Conservation (phyloP, 108 stramenopile species). For the Nitzschia inconspicua region DNA sequence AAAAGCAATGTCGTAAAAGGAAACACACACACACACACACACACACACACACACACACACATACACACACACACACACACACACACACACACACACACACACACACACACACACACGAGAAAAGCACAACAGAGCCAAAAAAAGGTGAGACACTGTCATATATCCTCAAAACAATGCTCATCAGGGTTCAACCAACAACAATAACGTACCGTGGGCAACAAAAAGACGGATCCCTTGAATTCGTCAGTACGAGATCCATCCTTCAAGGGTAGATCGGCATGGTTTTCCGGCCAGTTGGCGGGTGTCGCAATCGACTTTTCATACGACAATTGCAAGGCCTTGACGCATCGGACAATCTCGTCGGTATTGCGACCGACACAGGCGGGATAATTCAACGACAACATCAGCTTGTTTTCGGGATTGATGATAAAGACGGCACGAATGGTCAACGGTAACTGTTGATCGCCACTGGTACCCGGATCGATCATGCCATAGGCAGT, state of each 20-base stretch:
- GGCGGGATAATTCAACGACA: conserved; percentile 79
- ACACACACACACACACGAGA: too few species aligned
- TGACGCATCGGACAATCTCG: conserved; percentile 75
- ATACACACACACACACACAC: too few species aligned
- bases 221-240: conserved; percentile 61
- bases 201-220: conserved; percentile 62
- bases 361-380: conserved; percentile 82
- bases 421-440: conserved; percentile 81
- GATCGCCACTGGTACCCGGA: conserved; percentile 50
- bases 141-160: too few species aligned
- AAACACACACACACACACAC: too few species aligned
- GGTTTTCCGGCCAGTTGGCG: conserved; percentile 73
- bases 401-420: conserved; percentile 79
- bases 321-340: conserved; percentile 63
- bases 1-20: too few species aligned
- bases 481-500: conserved; percentile 68
- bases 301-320: conserved; percentile 68
- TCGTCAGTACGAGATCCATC: conserved; percentile 43
- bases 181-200: too few species aligned
- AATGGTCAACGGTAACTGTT: conserved; percentile 63
- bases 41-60: too few species aligned
- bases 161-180: too few species aligned
- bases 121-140: too few species aligned
- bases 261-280: conserved; percentile 37
- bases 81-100: too few species aligned